Base-by-base conservation (phyloP, 352 stramenopile species). In the Pythium aristosporum region DNA sequence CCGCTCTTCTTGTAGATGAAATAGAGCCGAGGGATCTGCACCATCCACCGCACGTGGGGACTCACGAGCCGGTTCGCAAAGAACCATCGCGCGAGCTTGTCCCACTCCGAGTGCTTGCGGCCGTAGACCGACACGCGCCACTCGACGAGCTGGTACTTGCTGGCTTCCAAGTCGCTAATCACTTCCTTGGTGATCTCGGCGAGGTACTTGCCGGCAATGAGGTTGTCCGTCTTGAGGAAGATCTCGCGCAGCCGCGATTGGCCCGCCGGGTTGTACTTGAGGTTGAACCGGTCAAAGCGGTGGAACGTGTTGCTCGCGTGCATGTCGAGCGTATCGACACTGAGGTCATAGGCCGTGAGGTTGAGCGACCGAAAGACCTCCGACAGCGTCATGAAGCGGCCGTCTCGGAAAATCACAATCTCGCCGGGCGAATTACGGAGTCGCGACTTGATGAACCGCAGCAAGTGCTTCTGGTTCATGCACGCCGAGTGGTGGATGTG, bases 291-390 rank as follows among this genome's bases (percentile, higher is more conserved):
- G 72, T 99, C 98, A 77, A 99, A 99, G 63, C 97, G 87, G 68
- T 99, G 96, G 80, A 99, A 99, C 47, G 94, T 98, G 74, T 99
- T 99, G 82, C 98, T 97, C n/a, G 97, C 97, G 69, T 99, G 88
- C 78, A 99, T 99, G 79, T 99, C 96, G 41, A 99, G 91, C 42
- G 97, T 99, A 74, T 99, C 97, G 57, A 99, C 98, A 49, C 93
- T 99, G 51, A 99, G 77, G 71, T 99, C 96, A 73, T 99, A 98
- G 5, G 95, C 94, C 50, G 97, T 98, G 34, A 99, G 82, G 52
- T 91, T 93, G 32, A 98, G 79, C 53, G 86, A 97, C 49, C 86
- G 75, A 67, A 98, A 98, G 11, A 98, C 90, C 69, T 99, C 89
- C 61, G 85, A 95, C 30, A 99, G 82, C 36, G 97, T 99, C 79